Percentiles rank a stretch among this genome's conserved stretches.
phyloP scores from a whole-genome alignment of 148 eudicot species.

The Chenopodium album region DNA sequence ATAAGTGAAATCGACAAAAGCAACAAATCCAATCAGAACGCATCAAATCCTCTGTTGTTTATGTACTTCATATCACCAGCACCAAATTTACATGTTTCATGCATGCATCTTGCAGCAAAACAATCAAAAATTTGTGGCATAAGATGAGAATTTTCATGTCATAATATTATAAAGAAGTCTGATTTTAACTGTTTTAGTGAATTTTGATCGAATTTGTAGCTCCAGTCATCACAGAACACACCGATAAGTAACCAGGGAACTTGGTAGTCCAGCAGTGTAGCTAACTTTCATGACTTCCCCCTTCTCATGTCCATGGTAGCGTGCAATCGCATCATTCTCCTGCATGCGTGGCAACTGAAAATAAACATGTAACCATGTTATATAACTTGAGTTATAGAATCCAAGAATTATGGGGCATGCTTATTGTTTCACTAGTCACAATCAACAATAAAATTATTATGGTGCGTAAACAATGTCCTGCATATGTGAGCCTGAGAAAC shows the following conservation, averaged over 20 bases:
- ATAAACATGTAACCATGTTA: not conserved
- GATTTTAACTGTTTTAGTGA: not conserved
- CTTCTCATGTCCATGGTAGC: constrained; percentile 19
- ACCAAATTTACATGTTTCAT: too few species aligned
- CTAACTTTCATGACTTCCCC: constrained; percentile 16
- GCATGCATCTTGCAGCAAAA: not conserved
- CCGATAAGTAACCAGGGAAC: constrained; percentile 20
- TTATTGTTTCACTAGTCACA: not conserved
- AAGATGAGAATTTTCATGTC: not conserved
- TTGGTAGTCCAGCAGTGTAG: constrained; percentile 14
- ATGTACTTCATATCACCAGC: too few species aligned
- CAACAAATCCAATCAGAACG: too few species aligned
- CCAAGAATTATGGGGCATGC: not conserved
- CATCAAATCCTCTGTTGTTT: too few species aligned
- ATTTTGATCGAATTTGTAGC: not conserved
- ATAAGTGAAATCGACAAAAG: too few species aligned
- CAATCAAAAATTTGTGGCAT: not conserved
- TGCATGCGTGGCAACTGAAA: constrained; percentile 13
- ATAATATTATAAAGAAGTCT: not conserved
- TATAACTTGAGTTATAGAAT: not conserved
- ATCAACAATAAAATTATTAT: too few species aligned
- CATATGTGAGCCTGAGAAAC: too few species aligned
- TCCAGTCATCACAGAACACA: constrained; percentile 4
- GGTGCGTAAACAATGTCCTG: not conserved
- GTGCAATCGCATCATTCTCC: constrained; percentile 11